A percentile compares a stretch with the other conserved stretches of the same genome.
Evolutionary conservation across 768 basidiomycete genomes (phyloP).

Genomic region (Suillus tomentosus): DNA sequence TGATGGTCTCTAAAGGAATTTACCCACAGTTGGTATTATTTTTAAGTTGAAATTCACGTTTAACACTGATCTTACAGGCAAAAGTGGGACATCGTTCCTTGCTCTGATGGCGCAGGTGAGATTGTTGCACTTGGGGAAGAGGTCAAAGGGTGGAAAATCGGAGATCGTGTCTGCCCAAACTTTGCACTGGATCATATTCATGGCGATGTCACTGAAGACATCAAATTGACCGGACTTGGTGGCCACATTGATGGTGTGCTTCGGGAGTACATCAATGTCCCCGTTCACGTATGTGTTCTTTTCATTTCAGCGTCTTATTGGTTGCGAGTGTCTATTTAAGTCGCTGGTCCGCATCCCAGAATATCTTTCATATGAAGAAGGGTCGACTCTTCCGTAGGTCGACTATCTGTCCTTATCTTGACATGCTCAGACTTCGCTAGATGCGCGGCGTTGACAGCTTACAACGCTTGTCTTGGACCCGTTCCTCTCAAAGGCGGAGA

Average conservation of each 20-base stretch:
- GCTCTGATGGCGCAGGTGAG: slow-evolving; percentile 60
- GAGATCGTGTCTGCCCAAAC: slow-evolving; percentile 61
- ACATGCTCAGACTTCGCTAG: slow-evolving; percentile 25
- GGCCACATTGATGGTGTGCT: slow-evolving; percentile 53
- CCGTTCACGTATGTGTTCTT: slow-evolving; percentile 37
- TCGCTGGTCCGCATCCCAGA: slow-evolving; percentile 53
- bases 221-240: slow-evolving; percentile 43
- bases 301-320: not conserved
- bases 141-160: slow-evolving; percentile 48
- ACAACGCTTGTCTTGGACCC: slow-evolving; percentile 55
- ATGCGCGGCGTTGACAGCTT: slow-evolving; percentile 65
- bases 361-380: slow-evolving; percentile 64
- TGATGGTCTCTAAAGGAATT: slow-evolving; percentile 40
- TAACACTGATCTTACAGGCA: slow-evolving; percentile 16
- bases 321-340: slow-evolving; percentile 25
- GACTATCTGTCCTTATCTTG: too few relatives aligned
- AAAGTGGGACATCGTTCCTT: slow-evolving; percentile 32
- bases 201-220: slow-evolving; percentile 42
- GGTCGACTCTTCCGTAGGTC: slow-evolving; percentile 60
- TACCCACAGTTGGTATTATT: slow-evolving; percentile 38
- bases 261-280: slow-evolving; percentile 55
- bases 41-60: slow-evolving; percentile 37
- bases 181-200: slow-evolving; percentile 50
- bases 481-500: slow-evolving; percentile 59
- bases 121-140: slow-evolving; percentile 46